These are phyloP conservation scores for Scenedesmus sp. DNA, from an alignment of 163 green algal genomes.

Conservation along the genomic window DNA sequence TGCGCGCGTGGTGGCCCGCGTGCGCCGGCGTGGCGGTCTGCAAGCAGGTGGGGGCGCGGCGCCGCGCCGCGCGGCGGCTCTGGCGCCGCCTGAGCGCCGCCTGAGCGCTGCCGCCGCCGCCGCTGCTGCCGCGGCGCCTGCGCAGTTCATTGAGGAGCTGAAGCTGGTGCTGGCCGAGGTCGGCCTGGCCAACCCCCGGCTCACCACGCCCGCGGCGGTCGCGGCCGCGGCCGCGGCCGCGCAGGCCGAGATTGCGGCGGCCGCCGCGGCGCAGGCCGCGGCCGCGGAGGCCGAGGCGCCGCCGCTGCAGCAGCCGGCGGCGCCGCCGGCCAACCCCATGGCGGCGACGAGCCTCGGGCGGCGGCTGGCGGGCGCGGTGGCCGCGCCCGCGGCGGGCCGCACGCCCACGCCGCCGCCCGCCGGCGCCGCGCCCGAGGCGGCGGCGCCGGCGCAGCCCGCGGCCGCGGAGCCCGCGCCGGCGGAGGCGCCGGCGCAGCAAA, in stretches of 20 bases:
- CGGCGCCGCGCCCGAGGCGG: not conserved
- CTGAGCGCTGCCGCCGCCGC: not conserved
- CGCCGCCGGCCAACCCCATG: not conserved
- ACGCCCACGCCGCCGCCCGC: not conserved
- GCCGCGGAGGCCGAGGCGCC: not conserved
- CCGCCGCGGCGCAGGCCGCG: not conserved
- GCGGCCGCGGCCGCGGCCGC: not conserved
- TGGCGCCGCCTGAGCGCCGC: not conserved
- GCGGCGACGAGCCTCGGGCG: not conserved
- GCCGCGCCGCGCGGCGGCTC: too few relatives aligned
- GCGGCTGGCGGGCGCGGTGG: not conserved
- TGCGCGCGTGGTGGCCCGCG: constrained; percentile 23
- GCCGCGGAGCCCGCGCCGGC: too few relatives aligned
- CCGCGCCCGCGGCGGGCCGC: not conserved
- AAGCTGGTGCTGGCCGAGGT: constrained; percentile 17
- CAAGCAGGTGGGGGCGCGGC: constrained; percentile 1
- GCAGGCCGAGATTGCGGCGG: not conserved
- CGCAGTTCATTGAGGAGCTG: constrained; percentile 18
- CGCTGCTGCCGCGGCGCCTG: not conserved
- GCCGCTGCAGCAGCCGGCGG: not conserved
- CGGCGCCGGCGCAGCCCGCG: too few relatives aligned
- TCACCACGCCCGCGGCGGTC: not conserved
- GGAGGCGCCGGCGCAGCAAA: not conserved
- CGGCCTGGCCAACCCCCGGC: not conserved
- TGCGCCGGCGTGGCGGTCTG: not conserved